phyloP scores from a whole-genome alignment of 2,329 filamentous ascomycete species.

The Hymenotorrendiella dingleyae region DNA sequence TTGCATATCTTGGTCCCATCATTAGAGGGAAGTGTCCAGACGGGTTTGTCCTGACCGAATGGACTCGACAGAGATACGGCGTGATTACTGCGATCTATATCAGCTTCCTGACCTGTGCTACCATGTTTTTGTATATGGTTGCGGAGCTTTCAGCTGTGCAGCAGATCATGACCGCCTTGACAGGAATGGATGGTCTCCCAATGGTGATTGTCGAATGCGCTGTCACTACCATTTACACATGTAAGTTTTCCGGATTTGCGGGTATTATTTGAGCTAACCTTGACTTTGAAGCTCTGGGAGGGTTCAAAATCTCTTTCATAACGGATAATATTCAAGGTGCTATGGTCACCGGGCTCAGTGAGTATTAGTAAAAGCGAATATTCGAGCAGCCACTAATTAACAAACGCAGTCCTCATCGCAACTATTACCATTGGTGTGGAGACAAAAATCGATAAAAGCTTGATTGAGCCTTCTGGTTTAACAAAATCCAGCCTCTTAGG shows the following conservation, averaged over 20 bases:
- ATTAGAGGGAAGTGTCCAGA: conserved; percentile 76
- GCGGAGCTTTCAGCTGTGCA: conserved; percentile 76
- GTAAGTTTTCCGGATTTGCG: conserved; percentile 37
- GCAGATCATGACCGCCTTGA: conserved; percentile 69
- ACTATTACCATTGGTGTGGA: conserved; percentile 73
- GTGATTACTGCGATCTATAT: conserved; percentile 63
- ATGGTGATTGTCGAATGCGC: conserved; percentile 72
- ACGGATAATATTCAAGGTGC: conserved; percentile 77
- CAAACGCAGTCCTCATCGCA: conserved; percentile 66
- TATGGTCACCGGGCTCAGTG: conserved; percentile 65
- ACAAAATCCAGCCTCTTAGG: conserved; percentile 66
- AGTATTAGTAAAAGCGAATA: no score
- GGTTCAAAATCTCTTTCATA: conserved; percentile 77
- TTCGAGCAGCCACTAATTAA: no score
- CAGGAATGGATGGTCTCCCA: conserved; percentile 67
- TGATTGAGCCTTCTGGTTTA: conserved; percentile 64
- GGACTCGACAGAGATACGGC: conserved; percentile 76
- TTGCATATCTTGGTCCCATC: conserved; percentile 68
- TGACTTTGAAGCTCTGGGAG: conserved; percentile 56
- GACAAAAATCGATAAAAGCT: conserved; percentile 62
- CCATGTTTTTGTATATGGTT: conserved; percentile 83
- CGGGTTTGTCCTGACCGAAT: conserved; percentile 79
- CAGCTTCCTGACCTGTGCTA: conserved; percentile 71
- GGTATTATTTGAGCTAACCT: conserved; percentile 9
- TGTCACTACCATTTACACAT: conserved; percentile 79